Percentiles rank a stretch among this genome's conserved stretches.
These are phyloP conservation scores for Mycena galericulata DNA, from an alignment of 768 basidiomycete genomes.

Conservation along the genomic window DNA sequence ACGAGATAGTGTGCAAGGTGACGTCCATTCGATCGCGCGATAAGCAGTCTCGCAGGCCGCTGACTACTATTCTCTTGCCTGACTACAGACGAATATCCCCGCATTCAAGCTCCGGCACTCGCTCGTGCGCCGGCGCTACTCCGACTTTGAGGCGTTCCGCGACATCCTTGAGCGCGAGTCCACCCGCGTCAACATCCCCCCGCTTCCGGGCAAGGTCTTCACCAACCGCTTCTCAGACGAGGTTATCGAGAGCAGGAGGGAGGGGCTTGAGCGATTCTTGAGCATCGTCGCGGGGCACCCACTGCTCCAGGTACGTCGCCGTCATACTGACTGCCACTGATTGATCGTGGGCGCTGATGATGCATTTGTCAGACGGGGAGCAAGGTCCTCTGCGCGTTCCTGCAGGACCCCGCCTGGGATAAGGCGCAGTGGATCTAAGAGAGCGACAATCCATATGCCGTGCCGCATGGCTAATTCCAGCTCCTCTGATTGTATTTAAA, in stretches of 20 bases:
- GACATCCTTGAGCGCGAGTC: conserved; percentile 98
- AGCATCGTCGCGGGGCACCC: conserved; percentile 98
- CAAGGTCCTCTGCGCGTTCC: conserved; percentile 95
- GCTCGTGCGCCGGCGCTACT: conserved; percentile 88
- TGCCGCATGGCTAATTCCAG: too few relatives aligned
- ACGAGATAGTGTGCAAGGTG: conserved; percentile 98
- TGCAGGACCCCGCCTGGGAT: conserved; percentile 96
- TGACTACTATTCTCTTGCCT: neutral
- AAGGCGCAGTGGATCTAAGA: conserved; percentile 77
- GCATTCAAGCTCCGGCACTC: conserved; percentile 97
- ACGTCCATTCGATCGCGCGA: conserved; percentile 36
- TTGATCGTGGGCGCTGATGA: conserved; percentile 9
- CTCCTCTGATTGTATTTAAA: too few relatives aligned
- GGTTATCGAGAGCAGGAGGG: conserved; percentile 91
- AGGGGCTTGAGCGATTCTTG: conserved; percentile 94
- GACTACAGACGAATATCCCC: conserved; percentile 92
- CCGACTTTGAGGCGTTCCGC: conserved; percentile 96
- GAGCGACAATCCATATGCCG: too few relatives aligned
- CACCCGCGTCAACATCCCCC: conserved; percentile 97
- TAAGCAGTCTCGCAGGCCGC: conserved; percentile 3
- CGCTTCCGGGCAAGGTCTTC: conserved; percentile 97
- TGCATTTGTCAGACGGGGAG: conserved; percentile 81
- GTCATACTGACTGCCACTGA: neutral
- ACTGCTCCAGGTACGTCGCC: conserved; percentile 83
- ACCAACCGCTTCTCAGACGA: conserved; percentile 98